Base-by-base conservation (phyloP, 2,329 filamentous ascomycete species). In the Epichloe elymi region DNA sequence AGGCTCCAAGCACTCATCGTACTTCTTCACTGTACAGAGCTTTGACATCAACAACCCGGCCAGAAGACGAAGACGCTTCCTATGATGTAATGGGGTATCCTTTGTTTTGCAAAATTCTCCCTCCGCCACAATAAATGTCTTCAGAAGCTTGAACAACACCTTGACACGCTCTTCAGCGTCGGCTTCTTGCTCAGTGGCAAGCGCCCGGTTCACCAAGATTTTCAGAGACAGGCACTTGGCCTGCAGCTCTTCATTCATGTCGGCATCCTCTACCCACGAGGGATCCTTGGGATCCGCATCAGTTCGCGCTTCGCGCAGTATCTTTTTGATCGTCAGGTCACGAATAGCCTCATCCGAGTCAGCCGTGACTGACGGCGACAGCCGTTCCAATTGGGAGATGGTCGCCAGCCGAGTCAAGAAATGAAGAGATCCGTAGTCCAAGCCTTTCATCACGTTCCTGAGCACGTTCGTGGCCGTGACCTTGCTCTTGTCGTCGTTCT, bases 401-500 rank as follows among this genome's bases (percentile, higher is more conserved):
- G 83, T 77, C 19, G 83, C 80, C 36, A 91, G 72, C 59, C 80
- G 89, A 61, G 79, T 84, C 49, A 96, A 74, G 64, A 89, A 95
- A 60, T 86, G 78, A 36, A 84, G 73, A 11, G 79, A 76, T 1
- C 81, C 86, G 56, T 88, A 90, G 3, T 76, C 73, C 73, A 86
- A 90, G 48, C 81, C 78, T 56, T 87, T 82, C 56, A 87, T 79
- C 53, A 84, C 84, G 63, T 84, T 86, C 51, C 84, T 79, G 7
- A 96, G 68, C 11, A 98, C 75, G 58, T 94, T 89, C 49, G 85
- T 89, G 7, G 88, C 87, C 53, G 88, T 86, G 70, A 94, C 85
- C 61, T 90, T 69, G 57, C 75, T 85, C 65, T 88, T 93, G 48
- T 90, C 82, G 20, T 80, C 75, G 44, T 74, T 73, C 58, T 83